Percentiles rank a stretch among this genome's conserved stretches.
Evolutionary conservation across 73 alveolate genomes (phyloP).

Genomic region (Paramecium caudatum): DNA sequence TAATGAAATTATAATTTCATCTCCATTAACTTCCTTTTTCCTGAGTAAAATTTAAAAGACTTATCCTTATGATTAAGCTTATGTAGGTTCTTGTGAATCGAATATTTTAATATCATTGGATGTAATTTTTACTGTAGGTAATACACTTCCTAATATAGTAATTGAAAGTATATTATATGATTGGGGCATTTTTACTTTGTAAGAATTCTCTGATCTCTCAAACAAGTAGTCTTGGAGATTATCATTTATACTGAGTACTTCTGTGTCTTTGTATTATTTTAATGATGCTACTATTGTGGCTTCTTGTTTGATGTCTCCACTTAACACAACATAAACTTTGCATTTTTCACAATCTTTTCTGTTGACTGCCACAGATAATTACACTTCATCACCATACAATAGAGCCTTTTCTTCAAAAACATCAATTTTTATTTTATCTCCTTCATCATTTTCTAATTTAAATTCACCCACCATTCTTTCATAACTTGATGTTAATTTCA

Average conservation of each 20-base stretch:
- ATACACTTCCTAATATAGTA: background rate
- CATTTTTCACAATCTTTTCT: slow-evolving; percentile 34
- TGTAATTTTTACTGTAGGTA: background rate
- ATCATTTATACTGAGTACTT: background rate
- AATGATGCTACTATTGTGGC: background rate
- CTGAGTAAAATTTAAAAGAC: background rate
- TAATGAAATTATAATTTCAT: background rate
- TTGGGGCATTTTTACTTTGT: background rate
- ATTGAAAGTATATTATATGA: background rate
- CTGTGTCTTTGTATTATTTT: background rate
- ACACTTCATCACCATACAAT: background rate
- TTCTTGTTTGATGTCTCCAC: slow-evolving; percentile 14
- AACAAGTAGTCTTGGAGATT: background rate
- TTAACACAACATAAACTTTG: background rate
- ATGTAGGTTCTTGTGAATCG: background rate
- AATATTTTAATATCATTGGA: background rate
- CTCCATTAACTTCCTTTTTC: background rate
- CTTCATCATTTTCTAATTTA: background rate
- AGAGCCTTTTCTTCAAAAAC: background rate
- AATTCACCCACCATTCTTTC: slow-evolving; percentile 35
- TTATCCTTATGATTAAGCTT: background rate
- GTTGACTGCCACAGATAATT: slow-evolving; percentile 4
- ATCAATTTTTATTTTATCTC: background rate
- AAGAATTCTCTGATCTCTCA: background rate
- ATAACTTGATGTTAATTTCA: background rate